A percentile compares a stretch with the other conserved stretches of the same genome.
Evolutionary conservation across 2,329 filamentous ascomycete genomes (phyloP).

Genomic region (Penicillium sumatraense): DNA sequence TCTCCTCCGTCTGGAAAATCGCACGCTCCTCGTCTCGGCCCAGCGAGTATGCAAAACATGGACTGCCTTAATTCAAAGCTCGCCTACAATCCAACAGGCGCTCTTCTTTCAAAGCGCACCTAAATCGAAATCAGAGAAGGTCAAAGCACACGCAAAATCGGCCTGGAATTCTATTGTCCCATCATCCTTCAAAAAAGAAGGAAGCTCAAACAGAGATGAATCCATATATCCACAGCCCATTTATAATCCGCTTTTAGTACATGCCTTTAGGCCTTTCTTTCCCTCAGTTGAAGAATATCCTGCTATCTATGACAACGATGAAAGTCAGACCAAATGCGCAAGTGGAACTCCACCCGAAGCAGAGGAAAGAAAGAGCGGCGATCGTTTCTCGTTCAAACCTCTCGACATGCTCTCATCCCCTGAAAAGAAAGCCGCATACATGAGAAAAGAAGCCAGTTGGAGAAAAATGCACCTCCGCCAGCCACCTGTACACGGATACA

Average conservation of each 20-base stretch:
- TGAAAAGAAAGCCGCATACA: background rate
- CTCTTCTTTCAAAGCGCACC: background rate
- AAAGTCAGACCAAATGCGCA: background rate
- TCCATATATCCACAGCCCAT: background rate
- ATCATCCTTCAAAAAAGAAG: background rate
- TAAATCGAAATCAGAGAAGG: background rate
- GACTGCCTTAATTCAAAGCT: background rate
- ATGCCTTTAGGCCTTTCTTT: background rate
- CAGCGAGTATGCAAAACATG: constrained; percentile 17
- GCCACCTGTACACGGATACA: background rate
- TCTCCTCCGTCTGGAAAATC: constrained; percentile 19
- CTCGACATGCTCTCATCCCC: background rate
- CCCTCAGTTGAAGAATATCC: background rate
- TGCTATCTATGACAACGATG: background rate
- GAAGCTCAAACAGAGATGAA: background rate
- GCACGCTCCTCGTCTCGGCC: constrained; percentile 20
- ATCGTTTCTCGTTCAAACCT: background rate
- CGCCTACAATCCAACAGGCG: background rate
- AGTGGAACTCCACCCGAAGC: too few species aligned
- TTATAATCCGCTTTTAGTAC: background rate
- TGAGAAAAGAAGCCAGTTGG: background rate
- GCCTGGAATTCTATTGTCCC: background rate
- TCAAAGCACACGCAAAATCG: background rate
- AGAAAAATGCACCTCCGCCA: background rate
- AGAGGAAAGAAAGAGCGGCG: background rate